Percentiles rank a stretch among this genome's conserved stretches.
Conservation (phyloP, 2,329 filamentous ascomycete genomes). For the Allantophomopsis lycopodina region DNA sequence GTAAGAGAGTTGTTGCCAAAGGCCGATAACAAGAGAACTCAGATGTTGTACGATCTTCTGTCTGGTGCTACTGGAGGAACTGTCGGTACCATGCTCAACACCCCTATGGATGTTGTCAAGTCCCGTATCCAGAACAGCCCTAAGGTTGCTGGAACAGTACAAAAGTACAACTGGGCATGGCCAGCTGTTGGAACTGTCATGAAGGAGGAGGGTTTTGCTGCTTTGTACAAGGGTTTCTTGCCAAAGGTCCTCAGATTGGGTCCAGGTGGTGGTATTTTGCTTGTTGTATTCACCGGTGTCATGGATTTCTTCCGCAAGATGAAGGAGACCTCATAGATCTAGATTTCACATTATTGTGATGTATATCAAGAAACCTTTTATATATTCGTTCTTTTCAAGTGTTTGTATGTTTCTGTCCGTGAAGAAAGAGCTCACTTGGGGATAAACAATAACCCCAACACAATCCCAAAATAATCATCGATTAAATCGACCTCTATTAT, state of each 20-base stretch:
- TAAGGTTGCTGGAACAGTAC: conserved; percentile 64
- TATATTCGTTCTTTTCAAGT: too few relatives aligned
- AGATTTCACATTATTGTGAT: not conserved
- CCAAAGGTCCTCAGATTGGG: conserved; percentile 80
- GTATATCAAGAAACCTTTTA: too few relatives aligned
- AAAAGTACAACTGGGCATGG: conserved; percentile 99
- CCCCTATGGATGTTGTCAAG: conserved; percentile 95
- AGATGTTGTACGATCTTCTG: conserved; percentile 79
- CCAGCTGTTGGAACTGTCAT: conserved; percentile 74
- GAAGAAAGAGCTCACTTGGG: too few relatives aligned
- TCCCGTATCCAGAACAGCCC: conserved; percentile 91
- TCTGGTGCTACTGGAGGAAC: conserved; percentile 84
- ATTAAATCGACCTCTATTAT: too few relatives aligned
- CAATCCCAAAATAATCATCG: too few relatives aligned
- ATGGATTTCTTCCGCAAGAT: conserved; percentile 84
- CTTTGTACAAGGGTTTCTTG: conserved; percentile 94
- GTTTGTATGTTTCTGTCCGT: too few relatives aligned
- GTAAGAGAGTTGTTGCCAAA: conserved; percentile 73
- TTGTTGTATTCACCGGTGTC: conserved; percentile 77
- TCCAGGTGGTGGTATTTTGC: conserved; percentile 51
- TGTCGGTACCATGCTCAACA: conserved; percentile 83
- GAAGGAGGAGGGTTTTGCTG: conserved; percentile 82
- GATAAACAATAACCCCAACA: too few relatives aligned
- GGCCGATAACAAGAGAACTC: conserved; percentile 63
- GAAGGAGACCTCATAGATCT: conserved; percentile 10